Evolutionary conservation across 805 yeast genomes (phyloP), one percentile per base, ranked within the genome.

Genomic region (Priceomyces castillae): DNA sequence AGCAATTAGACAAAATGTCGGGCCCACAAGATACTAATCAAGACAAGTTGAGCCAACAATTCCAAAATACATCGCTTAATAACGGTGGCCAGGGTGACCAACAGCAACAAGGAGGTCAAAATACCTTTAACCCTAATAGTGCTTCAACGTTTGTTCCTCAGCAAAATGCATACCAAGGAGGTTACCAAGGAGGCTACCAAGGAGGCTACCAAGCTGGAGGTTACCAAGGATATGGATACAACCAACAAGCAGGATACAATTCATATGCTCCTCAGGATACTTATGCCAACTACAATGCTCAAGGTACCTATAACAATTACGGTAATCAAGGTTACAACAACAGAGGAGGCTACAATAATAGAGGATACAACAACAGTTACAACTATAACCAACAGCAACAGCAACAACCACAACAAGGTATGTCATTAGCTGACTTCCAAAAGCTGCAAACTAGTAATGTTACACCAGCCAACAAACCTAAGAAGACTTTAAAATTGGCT

Each of bases 371-470:
- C 50, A 42, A 34, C 47, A 23, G 26, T 7, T 10, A n/a, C n/a
- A n/a, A 11, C 31, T 54, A 43, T 54, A 54, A 54, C 57, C 48
- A 56, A 52, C 43, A 51, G 45, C 61, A 55, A 44, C 61, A 54
- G 55, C 51, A 52, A 57, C 54, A 49, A 46, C 53, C 44, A 46
- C 42, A 44, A 35, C 56, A 57, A 49, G 59, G 70, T 7, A 81
- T 87, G 88, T 77, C 90, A 31, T 74, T 88, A 55, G 95, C 89
- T 42, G 95, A 87, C 52, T 88, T 81, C 69, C 84, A 86, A 60
- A 83, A 83, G 60, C 86, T 82, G 59, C 77, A 81, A 59, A 64
- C 73, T 44, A 75, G 70, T 25, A 49, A 61, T 46, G 68, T 56
- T 46, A 67, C 66, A 47, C 56, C 68, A 37, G 62, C 69, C 53